These are phyloP conservation scores for Dactylella cylindrospora DNA, from an alignment of 2,329 filamentous ascomycete genomes.

Conservation along the genomic window DNA sequence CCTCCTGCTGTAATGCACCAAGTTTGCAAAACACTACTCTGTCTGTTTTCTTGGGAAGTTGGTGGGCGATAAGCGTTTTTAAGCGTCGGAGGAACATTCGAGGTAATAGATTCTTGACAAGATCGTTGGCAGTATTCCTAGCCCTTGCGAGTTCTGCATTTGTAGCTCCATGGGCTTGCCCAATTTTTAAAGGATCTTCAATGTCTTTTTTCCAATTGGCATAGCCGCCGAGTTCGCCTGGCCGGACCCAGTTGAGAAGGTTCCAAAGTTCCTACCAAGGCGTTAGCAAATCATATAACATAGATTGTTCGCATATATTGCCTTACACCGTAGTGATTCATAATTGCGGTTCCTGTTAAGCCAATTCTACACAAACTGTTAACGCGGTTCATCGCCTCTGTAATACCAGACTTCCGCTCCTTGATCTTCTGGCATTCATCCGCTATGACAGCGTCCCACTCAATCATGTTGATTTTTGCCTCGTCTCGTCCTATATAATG, in stretches of 20 bases:
- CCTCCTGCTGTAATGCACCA: slow-evolving; percentile 74
- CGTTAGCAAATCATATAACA: neutral
- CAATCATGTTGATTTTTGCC: slow-evolving; percentile 73
- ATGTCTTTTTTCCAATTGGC: slow-evolving; percentile 78
- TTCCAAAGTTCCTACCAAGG: slow-evolving; percentile 79
- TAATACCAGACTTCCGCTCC: slow-evolving; percentile 72
- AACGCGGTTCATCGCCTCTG: slow-evolving; percentile 82
- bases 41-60: slow-evolving; percentile 92
- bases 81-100: slow-evolving; percentile 88
- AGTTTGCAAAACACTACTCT: slow-evolving; percentile 92
- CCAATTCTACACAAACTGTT: slow-evolving; percentile 92
- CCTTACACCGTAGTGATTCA: slow-evolving; percentile 76
- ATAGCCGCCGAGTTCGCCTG: slow-evolving; percentile 66
- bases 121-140: slow-evolving; percentile 76
- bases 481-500: slow-evolving; percentile 55
- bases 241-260: slow-evolving; percentile 92
- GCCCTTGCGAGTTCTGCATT: slow-evolving; percentile 57
- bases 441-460: slow-evolving; percentile 92
- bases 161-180: slow-evolving; percentile 36
- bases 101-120: slow-evolving; percentile 84
- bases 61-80: slow-evolving; percentile 87
- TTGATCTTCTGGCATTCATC: slow-evolving; percentile 94
- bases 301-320: neutral
- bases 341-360: slow-evolving; percentile 91
- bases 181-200: slow-evolving; percentile 75